Conservation (phyloP, 768 basidiomycete genomes). For the Sarcodon aspratus region DNA sequence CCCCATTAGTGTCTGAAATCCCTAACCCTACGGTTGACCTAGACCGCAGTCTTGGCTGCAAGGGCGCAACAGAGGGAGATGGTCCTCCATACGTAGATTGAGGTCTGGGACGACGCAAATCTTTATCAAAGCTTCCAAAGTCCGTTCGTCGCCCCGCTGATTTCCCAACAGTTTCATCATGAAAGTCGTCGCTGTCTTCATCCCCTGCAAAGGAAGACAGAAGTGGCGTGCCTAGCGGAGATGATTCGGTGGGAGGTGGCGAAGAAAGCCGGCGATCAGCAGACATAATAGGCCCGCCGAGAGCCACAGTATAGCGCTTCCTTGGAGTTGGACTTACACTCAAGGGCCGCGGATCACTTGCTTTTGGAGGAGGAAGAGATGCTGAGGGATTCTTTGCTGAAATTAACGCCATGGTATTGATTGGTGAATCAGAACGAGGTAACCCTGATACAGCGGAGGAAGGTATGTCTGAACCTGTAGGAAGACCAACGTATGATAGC, state of each 20-base stretch:
- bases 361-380: conserved; percentile 31
- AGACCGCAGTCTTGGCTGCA: conserved; percentile 23
- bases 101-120: conserved; percentile 25
- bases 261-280: conserved; percentile 13
- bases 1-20: conserved; percentile 6
- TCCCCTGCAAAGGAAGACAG: conserved; percentile 22
- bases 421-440: conserved; percentile 7
- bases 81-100: conserved; percentile 43
- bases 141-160: conserved; percentile 16
- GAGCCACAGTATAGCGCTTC: conserved; percentile 80
- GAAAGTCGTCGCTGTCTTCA: conserved; percentile 21
- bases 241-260: conserved; percentile 11
- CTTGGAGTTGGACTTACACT: conserved; percentile 58
- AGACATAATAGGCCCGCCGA: conserved; percentile 57
- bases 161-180: conserved; percentile 19
- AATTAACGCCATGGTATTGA: conserved; percentile 9
- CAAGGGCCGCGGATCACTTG: conserved; percentile 27
- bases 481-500: conserved; percentile 38
- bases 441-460: conserved; percentile 10
- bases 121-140: conserved; percentile 57
- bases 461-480: conserved; percentile 12
- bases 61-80: conserved; percentile 15
- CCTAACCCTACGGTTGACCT: conserved; percentile 20
- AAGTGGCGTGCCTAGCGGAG: conserved; percentile 28
- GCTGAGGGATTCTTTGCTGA: conserved; percentile 4